Evolutionary conservation across 345 rosid species (phyloP).

Genomic region (Eucalyptus pauciflora): DNA sequence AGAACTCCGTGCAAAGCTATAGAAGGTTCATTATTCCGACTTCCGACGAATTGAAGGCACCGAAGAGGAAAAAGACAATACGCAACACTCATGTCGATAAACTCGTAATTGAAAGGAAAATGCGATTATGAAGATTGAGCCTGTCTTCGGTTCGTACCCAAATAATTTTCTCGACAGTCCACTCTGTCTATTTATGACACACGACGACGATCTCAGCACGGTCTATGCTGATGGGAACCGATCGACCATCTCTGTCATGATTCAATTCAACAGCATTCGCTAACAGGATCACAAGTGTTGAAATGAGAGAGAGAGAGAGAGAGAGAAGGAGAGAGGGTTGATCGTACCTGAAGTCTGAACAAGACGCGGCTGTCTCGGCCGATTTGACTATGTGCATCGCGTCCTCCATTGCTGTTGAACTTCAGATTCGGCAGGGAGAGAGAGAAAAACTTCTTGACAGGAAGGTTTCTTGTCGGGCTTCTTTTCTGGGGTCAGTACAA

Average conservation of each 20-base stretch:
- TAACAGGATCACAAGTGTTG: background rate
- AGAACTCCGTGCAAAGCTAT: background rate
- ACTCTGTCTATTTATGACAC: conserved; percentile 8
- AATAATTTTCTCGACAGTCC: conserved; percentile 13
- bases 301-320: background rate
- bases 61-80: background rate
- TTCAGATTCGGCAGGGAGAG: background rate
- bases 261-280: background rate
- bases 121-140: background rate
- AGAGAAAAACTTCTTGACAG: background rate
- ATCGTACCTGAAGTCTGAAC: background rate
- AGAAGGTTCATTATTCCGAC: background rate
- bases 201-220: conserved; percentile 5
- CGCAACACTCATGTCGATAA: background rate
- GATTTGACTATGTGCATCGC: background rate
- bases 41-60: background rate
- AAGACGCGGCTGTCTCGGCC: background rate
- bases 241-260: background rate
- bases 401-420: background rate
- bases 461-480: too few relatives aligned
- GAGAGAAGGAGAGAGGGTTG: background rate
- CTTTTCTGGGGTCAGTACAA: too few relatives aligned
- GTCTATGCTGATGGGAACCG: background rate
- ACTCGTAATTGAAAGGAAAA: background rate
- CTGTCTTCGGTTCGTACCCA: background rate